These are phyloP conservation scores for Saccharomyces pastorianus DNA, from an alignment of 1,139 yeast species.

Conservation along the genomic window DNA sequence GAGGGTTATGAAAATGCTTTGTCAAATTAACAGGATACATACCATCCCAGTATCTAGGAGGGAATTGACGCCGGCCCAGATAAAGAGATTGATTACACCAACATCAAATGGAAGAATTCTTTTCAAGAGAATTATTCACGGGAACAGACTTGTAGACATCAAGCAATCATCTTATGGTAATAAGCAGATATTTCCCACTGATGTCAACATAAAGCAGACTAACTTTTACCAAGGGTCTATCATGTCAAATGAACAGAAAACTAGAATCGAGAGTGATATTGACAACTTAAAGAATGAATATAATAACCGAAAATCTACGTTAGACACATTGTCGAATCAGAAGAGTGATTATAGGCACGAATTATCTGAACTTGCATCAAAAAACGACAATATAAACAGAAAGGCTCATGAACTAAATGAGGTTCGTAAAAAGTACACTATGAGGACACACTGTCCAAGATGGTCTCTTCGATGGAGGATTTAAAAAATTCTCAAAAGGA, in stretches of 20 bases:
- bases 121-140: slow-evolving; percentile 53
- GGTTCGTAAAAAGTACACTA: slow-evolving; percentile 16
- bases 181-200: slow-evolving; percentile 38
- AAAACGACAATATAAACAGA: slow-evolving; percentile 12
- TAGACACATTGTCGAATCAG: slow-evolving; percentile 21
- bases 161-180: slow-evolving; percentile 53
- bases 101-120: slow-evolving; percentile 35
- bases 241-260: slow-evolving; percentile 35
- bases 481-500: slow-evolving; percentile 15
- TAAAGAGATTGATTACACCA: slow-evolving; percentile 36
- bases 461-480: slow-evolving; percentile 8
- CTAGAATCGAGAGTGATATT: slow-evolving; percentile 20
- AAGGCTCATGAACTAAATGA: slow-evolving; percentile 16
- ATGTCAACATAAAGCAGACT: slow-evolving; percentile 20
- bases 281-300: slow-evolving; percentile 10
- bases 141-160: slow-evolving; percentile 45
- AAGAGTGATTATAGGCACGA: slow-evolving; percentile 17
- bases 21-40: slow-evolving; percentile 50
- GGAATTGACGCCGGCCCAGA: slow-evolving; percentile 37
- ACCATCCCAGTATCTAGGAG: slow-evolving; percentile 55
- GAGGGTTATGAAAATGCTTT: slow-evolving; percentile 67
- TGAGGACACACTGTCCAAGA: slow-evolving; percentile 11
- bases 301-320: slow-evolving; percentile 17
- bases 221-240: slow-evolving; percentile 40
- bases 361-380: slow-evolving; percentile 12